These are phyloP conservation scores for Jatropha multifida DNA, from an alignment of 441 rosid species.

Conservation along the genomic window DNA sequence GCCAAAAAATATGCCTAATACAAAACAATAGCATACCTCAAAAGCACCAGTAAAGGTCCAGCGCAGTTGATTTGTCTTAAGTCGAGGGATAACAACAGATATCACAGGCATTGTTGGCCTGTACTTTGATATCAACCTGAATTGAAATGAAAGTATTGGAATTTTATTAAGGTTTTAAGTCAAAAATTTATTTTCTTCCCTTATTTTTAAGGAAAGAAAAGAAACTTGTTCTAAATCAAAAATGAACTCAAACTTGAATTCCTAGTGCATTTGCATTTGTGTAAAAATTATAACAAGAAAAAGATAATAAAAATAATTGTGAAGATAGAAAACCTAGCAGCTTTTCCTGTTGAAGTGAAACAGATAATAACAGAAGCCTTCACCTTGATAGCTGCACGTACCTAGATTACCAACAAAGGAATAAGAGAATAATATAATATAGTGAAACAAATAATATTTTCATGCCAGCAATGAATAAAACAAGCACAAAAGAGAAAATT, in stretches of 20 bases:
- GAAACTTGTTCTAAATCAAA: neutral
- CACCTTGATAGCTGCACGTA: constrained; percentile 92
- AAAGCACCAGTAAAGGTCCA: constrained; percentile 86
- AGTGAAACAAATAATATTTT: neutral
- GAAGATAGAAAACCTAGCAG: constrained; percentile 54
- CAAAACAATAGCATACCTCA: constrained; percentile 45
- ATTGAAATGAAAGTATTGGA: neutral
- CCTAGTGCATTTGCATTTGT: neutral
- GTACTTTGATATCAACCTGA: constrained; percentile 80
- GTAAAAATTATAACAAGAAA: neutral
- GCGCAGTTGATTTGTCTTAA: constrained; percentile 67
- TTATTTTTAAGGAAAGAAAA: neutral
- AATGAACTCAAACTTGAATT: neutral
- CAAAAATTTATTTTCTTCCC: neutral
- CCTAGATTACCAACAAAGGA: constrained; percentile 40
- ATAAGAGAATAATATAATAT: constrained; percentile 40
- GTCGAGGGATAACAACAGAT: constrained; percentile 82
- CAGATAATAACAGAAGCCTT: constrained; percentile 87
- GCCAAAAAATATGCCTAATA: neutral
- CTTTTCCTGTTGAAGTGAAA: constrained; percentile 82
- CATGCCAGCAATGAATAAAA: neutral
- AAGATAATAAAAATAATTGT: neutral
- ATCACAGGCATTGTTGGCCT: constrained; percentile 81
- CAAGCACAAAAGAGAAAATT: neutral
- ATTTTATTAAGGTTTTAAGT: neutral